Base-by-base conservation (phyloP, 495 filamentous ascomycete genomes). In the Xylaria telfairii region DNA sequence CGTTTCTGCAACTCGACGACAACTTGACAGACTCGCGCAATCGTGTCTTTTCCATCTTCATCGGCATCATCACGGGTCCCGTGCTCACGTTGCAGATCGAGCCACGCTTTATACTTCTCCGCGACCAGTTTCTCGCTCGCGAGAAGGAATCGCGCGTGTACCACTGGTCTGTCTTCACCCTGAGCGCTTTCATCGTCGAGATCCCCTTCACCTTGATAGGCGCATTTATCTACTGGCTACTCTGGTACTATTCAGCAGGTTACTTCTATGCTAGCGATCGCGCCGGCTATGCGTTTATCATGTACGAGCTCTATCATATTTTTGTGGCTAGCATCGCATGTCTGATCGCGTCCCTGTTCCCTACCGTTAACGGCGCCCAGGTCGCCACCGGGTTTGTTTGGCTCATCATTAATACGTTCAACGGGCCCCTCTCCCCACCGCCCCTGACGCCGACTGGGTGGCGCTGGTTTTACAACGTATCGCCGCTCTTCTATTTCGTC, bases 1-100 rank as follows among this genome's bases (percentile, higher is more conserved):
- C 74, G 70, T 85, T 39, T 71, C 83, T 28, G 81, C 88, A 73
- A 86, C 41, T 57, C 4, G 51, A 39, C 0, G 53, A 57, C 15
- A 34, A 7, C 74, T n/a, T 26, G 15, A 28, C 26, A 1, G 65
- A 57, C 37, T n/a, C 37, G 6, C 51, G 53, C 81, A n/a, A 83
- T 77, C 73, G 93, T 74, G 90, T 95, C 83, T 94, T 95, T 76
- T 82, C 87, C 73, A 89, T 95, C 73, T 96, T 96, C 82, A 89
- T 87, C 88, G 13, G 83, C 91, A 17, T 62, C 59, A 92, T 90
- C 24, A 89, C 91, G 62, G 85, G 83, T 3, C 88, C 87, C 0
- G 86, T 87, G 0, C 77, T 92, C 0, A 88, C 90, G 7, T 88
- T 92, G 69, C 91, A 86, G 72, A 85, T 93, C 42, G 89, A 92